Base-by-base conservation (phyloP, 78 protist species). In the Diacronema lutheri region DNA sequence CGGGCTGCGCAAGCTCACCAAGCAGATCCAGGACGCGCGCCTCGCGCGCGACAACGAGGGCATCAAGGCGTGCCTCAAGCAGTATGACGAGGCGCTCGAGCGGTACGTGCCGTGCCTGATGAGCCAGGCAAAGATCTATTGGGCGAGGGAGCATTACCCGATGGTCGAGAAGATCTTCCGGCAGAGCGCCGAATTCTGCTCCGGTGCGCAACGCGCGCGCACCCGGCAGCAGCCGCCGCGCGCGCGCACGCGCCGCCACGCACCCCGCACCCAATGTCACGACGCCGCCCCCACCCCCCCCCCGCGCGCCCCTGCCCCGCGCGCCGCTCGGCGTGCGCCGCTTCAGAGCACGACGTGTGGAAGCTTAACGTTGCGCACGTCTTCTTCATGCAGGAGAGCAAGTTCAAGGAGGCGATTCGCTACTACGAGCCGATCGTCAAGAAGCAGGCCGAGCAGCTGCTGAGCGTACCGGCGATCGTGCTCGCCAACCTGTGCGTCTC, bases 341-440 rank as follows among this genome's bases (percentile, higher is more conserved):
- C 77, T 35, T n/a, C n/a, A n/a, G 93, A 92, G 85, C 92, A 92
- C 87, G 90, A 90, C n/a, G 85, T 64, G 40, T 94, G 94, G 94
- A 69, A 79, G 88, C 87, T 94, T 61, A 92, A 94, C 86, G 87
- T 94, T 71, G 96, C 96, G 11, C 96, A 94, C 90, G 86, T 83
- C 38, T 84, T 90, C 76, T 94, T 92, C 88, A 81, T 90, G 92
- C 94, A 89, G 84, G 93, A 87, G 62, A 85, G 2, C 72, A 88
- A 86, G 89, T 94, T 82, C 82, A 62, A 71, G 55, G 94, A 90
- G 79, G 96, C 96, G 64, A 88, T 90, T 33, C 80, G 88, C 13
- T 88, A 86, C 64, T 94, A 94, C 88, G 92, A 92, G 86, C 93
- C 93, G 31, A 76, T 91, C 33, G 93, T 94, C 25, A 61, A 90